Base-by-base conservation (phyloP, 2,329 filamentous ascomycete species). In the Calonectria leucothoes region DNA sequence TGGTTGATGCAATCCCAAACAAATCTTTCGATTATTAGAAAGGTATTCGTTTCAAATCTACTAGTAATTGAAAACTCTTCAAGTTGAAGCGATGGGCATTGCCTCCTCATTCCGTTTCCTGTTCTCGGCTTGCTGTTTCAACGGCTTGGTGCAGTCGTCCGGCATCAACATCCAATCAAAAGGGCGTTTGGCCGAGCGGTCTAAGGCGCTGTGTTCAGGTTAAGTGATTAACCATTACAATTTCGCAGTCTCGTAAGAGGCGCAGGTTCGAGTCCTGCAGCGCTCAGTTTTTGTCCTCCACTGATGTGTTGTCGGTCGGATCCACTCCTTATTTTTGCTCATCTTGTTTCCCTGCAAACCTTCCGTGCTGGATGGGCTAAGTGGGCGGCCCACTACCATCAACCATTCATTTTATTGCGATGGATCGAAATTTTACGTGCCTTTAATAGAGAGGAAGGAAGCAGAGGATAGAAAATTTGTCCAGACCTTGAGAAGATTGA, bases 261-360 rank as follows among this genome's bases (percentile, higher is more conserved):
- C 55, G 55, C 55, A 61, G 55, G 55, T 61, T 61, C 55, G 55
- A 61, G 55, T 61, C 55, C 55, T 61, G 55, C 55, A 61, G 55
- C 55, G 55, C 55, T 61, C 55, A 61, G 39, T 61, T 37, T 55
- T 61, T 61, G 42, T n/a, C 17, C 42, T n/a, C n/a, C 8, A 45
- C 20, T 45, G 42, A 23, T 5, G 1, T 23, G n/a, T 42, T 42
- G 37, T 6, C n/a, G 12, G 4, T 45, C 5, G 42, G 42, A 17
- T 17, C 35, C n/a, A 45, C n/a, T n/a, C 42, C 11, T 45, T n/a
- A 12, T 45, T 45, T 45, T 45, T 45, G n/a, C 20, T 23, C 42
- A 45, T n/a, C 6, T 7, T 35, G 6, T 35, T 35, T 35, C 6
- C 14, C 1, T 39, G 35, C 17, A 17, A 15, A 39, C 35, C 8